Conservation (phyloP, 164 flowering plant genomes). For the Macadamia tetraphylla region DNA sequence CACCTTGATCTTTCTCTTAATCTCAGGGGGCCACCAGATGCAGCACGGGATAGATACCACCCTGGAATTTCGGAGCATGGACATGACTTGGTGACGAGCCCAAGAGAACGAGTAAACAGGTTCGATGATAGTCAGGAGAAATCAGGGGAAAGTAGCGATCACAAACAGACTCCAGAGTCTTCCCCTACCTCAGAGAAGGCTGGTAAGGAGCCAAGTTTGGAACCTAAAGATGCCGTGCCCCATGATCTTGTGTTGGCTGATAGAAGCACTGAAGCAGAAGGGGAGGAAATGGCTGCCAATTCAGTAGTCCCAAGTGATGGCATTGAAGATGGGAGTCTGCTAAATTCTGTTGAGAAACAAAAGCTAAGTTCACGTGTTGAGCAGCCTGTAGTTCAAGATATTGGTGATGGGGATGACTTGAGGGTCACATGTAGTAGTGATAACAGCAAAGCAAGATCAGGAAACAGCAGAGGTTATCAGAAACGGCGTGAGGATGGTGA, state of each 20-base stretch:
- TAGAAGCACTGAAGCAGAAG: conserved; percentile 33
- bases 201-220: conserved; percentile 42
- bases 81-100: conserved; percentile 24
- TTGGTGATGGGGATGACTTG: conserved; percentile 50
- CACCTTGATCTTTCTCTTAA: conserved; percentile 2
- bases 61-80: conserved; percentile 9
- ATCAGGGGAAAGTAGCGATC: conserved; percentile 44
- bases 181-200: conserved; percentile 34
- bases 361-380: conserved; percentile 52
- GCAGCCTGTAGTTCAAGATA: conserved; percentile 30
- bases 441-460: conserved; percentile 73
- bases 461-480: conserved; percentile 57
- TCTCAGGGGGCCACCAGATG: conserved; percentile 43
- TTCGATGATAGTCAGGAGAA: conserved; percentile 37
- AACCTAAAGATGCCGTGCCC: conserved; percentile 26
- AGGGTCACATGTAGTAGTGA: conserved; percentile 71
- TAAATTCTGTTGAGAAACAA: conserved; percentile 34
- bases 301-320: conserved; percentile 17
- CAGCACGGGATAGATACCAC: conserved; percentile 38
- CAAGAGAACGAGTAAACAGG: conserved; percentile 24
- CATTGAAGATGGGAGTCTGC: conserved; percentile 24
- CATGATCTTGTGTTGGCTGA: conserved; percentile 31
- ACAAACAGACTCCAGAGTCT: conserved; percentile 33
- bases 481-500: conserved; percentile 52
- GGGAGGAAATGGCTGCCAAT: conserved; percentile 36